Evolutionary conservation across 2,329 filamentous ascomycete species (phyloP), one percentile per base, ranked within the genome.

Genomic region (Ceratocystis ficicola): DNA sequence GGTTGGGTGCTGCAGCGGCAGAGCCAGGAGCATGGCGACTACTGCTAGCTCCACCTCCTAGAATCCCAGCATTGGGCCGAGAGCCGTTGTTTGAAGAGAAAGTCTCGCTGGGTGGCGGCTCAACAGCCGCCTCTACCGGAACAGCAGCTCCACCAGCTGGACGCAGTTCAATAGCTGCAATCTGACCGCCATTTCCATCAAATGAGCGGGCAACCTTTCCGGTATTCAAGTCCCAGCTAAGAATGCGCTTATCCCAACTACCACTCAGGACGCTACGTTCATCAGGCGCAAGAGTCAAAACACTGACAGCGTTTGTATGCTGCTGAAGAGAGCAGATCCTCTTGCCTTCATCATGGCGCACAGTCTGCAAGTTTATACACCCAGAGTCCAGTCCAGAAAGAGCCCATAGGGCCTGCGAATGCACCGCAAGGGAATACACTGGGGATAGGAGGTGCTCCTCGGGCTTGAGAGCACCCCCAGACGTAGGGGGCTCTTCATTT

Each of bases 171-270:
- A 99, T 86, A 1, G 90, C 85, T 1, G 90, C 94, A 67, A 97
- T 91, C 73, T 99, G 94, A 5, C 88, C 81, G 15, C 86, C 89
- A 64, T 82, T 89, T 1, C 88, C 87, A 60, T 87, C 85, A 72
- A 94, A 99, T 3, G 82, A 81, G 10, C 92, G 83, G 69, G 85
- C 86, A 5, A 88, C 80, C 71, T 88, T 81, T 0, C 94, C 94
- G 1, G 85, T 94, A 71, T 97, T 90, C 30, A 99, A 75, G 74
- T 97, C 94, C 94, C 94, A 99, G 73, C 97, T 92, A 64, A 91
- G 83, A 0, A 97, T 86, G 20, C 84, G 88, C 76, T 96, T 97
- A 75, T 99, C 94, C 94, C 94, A 99, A 73, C 91, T 93, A 2
- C 94, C 94, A 44, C 91, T 96, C 7, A 99, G 76, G 3, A 97